A percentile compares a stretch with the other conserved stretches of the same genome.
These are phyloP conservation scores for Saccharum hybrid DNA, from an alignment of 202 grass and related monocot genomes.

Conservation along the genomic window DNA sequence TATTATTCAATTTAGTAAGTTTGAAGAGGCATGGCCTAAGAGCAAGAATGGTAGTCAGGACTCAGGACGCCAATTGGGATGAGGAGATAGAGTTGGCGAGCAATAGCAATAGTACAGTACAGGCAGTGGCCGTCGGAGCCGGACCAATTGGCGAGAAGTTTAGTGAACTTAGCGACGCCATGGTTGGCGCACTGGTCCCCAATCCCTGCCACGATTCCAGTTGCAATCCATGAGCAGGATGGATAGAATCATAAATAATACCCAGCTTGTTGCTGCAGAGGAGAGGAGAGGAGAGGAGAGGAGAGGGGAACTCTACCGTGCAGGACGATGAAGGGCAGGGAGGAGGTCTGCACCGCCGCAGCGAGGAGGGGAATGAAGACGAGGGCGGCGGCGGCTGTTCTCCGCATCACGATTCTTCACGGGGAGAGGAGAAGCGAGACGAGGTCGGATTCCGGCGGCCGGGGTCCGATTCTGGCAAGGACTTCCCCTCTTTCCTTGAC, in stretches of 20 bases:
- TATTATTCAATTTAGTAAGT: neutral
- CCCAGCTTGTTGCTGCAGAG: neutral
- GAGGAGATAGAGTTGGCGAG: neutral
- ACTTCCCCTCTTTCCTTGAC: neutral
- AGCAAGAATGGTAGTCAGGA: neutral
- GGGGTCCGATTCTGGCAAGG: neutral
- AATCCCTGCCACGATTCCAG: constrained; percentile 56
- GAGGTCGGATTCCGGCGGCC: neutral
- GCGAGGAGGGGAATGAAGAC: constrained; percentile 1
- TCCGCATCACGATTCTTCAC: constrained; percentile 6
- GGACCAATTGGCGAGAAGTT: constrained; percentile 79
- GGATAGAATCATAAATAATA: neutral
- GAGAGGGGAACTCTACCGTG: constrained; percentile 55
- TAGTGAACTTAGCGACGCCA: constrained; percentile 76
- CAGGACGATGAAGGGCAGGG: constrained; percentile 89
- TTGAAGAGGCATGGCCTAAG: neutral
- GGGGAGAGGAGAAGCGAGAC: neutral
- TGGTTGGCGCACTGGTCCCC: constrained; percentile 92
- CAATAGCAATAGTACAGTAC: constrained; percentile 31
- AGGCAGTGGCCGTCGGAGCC: constrained; percentile 83
- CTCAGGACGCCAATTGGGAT: neutral
- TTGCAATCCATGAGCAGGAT: neutral
- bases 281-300: neutral
- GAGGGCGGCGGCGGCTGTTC: neutral
- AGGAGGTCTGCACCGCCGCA: constrained; percentile 17